Evolutionary conservation across 2,329 filamentous ascomycete genomes (phyloP).

Genomic region (Pezicula neosporulosa): DNA sequence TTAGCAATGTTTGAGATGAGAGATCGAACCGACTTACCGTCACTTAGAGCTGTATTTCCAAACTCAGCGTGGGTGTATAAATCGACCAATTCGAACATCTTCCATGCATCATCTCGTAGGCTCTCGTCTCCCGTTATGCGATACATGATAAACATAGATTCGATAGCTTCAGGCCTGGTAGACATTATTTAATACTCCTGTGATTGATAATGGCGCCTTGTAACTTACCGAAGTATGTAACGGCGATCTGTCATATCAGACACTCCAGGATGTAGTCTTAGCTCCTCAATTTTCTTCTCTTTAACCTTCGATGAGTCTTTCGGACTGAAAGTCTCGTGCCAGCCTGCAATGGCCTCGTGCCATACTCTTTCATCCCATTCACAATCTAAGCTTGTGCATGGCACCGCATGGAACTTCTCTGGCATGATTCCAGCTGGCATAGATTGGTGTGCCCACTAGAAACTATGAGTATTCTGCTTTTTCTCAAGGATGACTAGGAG

Average conservation of each 20-base stretch:
- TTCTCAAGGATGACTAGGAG: no score
- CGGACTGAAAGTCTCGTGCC: background rate
- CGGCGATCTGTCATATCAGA: constrained; percentile 9
- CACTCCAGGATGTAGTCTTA: background rate
- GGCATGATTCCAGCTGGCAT: constrained; percentile 58
- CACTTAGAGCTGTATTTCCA: constrained; percentile 29
- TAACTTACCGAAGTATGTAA: constrained; percentile 51
- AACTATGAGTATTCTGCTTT: no score
- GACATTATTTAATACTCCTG: background rate
- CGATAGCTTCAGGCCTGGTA: constrained; percentile 55
- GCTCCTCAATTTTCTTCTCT: background rate
- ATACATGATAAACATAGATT: constrained; percentile 60
- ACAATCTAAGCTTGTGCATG: constrained; percentile 11
- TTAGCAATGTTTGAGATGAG: no score
- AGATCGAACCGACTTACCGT: background rate
- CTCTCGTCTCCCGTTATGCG: constrained; percentile 12
- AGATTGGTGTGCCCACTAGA: constrained; percentile 48
- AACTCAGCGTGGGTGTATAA: constrained; percentile 34
- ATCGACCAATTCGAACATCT: constrained; percentile 40
- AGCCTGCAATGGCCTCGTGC: background rate
- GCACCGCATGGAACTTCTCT: constrained; percentile 42
- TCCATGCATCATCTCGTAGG: constrained; percentile 38
- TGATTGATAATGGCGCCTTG: constrained; percentile 5
- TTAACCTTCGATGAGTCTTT: background rate
- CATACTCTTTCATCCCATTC: constrained; percentile 47